Percentiles rank a stretch among this genome's conserved stretches.
Conservation (phyloP, 2,329 filamentous ascomycete genomes). For the Ceratocystis cacaofunesta region DNA sequence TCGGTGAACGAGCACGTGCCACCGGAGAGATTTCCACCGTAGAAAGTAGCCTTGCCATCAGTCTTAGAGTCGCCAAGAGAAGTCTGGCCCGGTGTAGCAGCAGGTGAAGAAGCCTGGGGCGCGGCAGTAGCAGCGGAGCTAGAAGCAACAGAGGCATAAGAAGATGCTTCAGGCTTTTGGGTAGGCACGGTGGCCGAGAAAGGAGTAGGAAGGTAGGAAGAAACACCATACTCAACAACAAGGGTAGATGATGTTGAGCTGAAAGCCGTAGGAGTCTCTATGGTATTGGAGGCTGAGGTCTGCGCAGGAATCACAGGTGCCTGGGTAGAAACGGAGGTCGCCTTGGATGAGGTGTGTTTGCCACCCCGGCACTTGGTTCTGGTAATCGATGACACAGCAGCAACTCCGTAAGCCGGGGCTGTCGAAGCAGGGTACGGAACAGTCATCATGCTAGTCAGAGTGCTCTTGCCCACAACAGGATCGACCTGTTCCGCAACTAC, state of each 20-base stretch:
- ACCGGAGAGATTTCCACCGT: slow-evolving; percentile 40
- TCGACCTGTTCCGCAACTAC: neutral
- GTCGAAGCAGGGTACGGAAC: neutral
- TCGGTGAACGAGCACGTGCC: slow-evolving; percentile 49
- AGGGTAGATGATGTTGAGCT: neutral
- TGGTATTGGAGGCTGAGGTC: neutral
- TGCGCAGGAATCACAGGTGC: neutral
- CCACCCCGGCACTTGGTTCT: neutral
- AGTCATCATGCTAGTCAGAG: neutral
- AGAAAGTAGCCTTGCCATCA: slow-evolving; percentile 29
- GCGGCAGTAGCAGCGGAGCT: neutral
- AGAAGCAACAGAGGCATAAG: neutral
- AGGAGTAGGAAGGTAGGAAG: neutral
- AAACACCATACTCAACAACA: neutral
- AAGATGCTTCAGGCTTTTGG: neutral
- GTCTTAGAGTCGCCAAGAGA: neutral
- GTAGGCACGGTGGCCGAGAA: neutral
- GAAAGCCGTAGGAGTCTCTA: neutral
- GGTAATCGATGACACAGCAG: neutral
- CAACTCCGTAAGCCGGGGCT: neutral
- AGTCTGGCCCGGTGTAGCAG: neutral
- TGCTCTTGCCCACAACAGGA: neutral
- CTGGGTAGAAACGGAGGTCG: neutral
- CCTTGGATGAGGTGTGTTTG: neutral
- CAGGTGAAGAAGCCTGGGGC: neutral